Percentiles rank a stretch among this genome's conserved stretches.
These are phyloP conservation scores for Globisporangium radiosum DNA, from an alignment of 352 stramenopile species.

Conservation along the genomic window DNA sequence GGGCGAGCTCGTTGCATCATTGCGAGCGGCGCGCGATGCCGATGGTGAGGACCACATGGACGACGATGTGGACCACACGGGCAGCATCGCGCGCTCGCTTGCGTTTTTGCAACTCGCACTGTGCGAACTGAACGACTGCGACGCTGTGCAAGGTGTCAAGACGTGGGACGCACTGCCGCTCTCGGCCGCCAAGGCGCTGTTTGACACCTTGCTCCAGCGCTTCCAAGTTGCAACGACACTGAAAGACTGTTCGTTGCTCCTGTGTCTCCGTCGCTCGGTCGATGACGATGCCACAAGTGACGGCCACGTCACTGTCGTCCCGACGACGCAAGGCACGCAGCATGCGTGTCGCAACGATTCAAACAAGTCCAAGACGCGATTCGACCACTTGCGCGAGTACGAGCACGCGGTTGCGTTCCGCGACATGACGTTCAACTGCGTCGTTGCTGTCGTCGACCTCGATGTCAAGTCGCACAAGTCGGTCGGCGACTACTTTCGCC, in stretches of 20 bases:
- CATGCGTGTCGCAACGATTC: too few species aligned
- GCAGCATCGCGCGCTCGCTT: constrained; percentile 36
- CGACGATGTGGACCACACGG: constrained; percentile 30
- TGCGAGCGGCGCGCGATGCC: constrained; percentile 1
- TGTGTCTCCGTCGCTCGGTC: constrained; percentile 53
- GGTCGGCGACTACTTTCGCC: constrained; percentile 69
- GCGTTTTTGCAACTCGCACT: constrained; percentile 48
- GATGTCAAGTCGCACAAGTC: constrained; percentile 87
- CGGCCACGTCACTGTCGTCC: too few species aligned
- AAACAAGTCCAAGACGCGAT: constrained; percentile 13
- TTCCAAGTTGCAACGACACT: constrained; percentile 82
- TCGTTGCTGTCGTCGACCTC: constrained; percentile 80
- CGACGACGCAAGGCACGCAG: too few species aligned
- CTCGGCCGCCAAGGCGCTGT: constrained; percentile 38
- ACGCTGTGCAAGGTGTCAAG: constrained; percentile 16
- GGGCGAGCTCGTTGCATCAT: constrained; percentile 15
- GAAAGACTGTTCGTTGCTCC: constrained; percentile 79
- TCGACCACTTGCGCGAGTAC: constrained; percentile 65
- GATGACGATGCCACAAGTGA: constrained; percentile 13
- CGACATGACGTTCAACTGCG: constrained; percentile 67
- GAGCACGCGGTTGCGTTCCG: constrained; percentile 57
- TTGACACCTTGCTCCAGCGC: constrained; percentile 51
- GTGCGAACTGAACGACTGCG: constrained; percentile 28
- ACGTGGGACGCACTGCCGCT: constrained; percentile 39
- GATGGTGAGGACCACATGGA: constrained; percentile 16